These are phyloP conservation scores for Citrus australasica DNA, from an alignment of 345 rosid genomes.

Conservation along the genomic window DNA sequence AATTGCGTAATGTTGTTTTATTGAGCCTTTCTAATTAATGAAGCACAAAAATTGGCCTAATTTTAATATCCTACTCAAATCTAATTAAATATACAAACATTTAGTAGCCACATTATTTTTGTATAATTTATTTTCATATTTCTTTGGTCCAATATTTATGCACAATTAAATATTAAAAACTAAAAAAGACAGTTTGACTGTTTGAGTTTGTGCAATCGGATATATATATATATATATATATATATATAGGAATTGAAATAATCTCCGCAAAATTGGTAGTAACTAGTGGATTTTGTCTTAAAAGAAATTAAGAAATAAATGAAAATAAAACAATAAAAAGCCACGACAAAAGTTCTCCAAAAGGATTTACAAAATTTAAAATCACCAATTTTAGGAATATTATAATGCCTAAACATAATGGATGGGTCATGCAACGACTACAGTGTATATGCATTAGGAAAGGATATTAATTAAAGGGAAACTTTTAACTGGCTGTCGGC, in stretches of 20 bases:
- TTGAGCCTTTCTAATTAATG: background rate
- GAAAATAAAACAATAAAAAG: background rate
- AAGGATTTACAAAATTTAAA: background rate
- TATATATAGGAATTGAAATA: too few species aligned
- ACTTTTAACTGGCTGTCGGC: background rate
- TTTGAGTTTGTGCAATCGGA: too few species aligned
- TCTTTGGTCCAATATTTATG: background rate
- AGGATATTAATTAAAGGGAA: too few species aligned
- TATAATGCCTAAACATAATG: background rate
- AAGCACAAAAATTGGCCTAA: background rate
- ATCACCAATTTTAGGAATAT: background rate
- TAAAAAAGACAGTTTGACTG: too few species aligned
- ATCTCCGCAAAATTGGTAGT: too few species aligned
- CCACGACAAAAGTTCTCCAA: background rate
- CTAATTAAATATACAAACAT: background rate
- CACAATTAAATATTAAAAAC: background rate
- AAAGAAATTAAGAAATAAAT: background rate
- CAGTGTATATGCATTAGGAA: too few species aligned
- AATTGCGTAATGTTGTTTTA: background rate
- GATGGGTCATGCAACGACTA: too few species aligned
- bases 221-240: too few species aligned
- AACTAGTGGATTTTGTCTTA: background rate
- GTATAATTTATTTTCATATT: background rate
- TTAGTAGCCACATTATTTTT: background rate
- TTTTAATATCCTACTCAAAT: background rate